Conservation (phyloP, 2,329 filamentous ascomycete species). For the Colletotrichum ledebouriae region DNA sequence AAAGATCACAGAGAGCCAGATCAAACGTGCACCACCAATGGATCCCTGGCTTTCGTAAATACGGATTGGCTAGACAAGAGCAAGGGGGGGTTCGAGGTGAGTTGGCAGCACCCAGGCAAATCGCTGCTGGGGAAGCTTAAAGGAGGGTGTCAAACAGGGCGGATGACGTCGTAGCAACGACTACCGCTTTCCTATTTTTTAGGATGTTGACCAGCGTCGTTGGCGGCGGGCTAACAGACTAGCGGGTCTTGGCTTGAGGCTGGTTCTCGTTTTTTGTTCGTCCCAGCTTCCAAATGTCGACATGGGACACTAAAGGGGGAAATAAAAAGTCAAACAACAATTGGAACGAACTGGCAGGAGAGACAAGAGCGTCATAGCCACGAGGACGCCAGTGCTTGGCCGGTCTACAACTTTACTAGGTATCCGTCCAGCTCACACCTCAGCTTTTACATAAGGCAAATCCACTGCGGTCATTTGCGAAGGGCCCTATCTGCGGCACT, state of each 20-base stretch:
- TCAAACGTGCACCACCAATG: constrained; percentile 4
- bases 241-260: constrained; percentile 14
- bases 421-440: no score
- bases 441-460: neutral
- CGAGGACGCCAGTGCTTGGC: neutral
- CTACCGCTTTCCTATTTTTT: neutral
- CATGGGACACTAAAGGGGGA: neutral
- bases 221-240: constrained; percentile 14
- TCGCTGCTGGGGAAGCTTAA: constrained; percentile 24
- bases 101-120: constrained; percentile 26
- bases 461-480: constrained; percentile 32
- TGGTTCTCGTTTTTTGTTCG: neutral
- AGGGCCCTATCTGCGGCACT: constrained; percentile 13
- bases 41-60: constrained; percentile 26
- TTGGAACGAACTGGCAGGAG: constrained; percentile 15
- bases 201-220: constrained; percentile 3
- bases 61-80: constrained; percentile 26
- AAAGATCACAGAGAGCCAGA: constrained; percentile 13
- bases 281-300: constrained; percentile 1
- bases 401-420: no score
- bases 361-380: neutral
- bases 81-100: constrained; percentile 2
- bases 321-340: constrained; percentile 7
- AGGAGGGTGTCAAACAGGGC: constrained; percentile 30
- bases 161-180: constrained; percentile 40